Conservation (phyloP, 768 basidiomycete genomes). For the Russula brevipes region DNA sequence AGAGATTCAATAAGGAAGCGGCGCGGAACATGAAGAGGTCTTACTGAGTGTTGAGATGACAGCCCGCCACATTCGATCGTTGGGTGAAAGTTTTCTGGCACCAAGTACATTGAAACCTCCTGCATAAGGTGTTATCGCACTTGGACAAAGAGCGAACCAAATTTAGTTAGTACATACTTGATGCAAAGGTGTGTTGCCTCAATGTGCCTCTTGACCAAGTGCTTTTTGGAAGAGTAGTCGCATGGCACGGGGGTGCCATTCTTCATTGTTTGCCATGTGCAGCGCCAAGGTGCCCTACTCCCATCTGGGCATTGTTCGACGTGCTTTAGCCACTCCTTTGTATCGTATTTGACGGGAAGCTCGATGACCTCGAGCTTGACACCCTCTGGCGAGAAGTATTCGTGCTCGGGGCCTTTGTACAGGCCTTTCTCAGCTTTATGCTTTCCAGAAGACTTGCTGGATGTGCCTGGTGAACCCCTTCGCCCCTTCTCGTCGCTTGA, state of each 20-base stretch:
- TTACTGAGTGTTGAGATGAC: constrained; percentile 52
- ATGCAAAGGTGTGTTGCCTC: constrained; percentile 56
- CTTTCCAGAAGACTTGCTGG: constrained; percentile 8
- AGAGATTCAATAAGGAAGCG: constrained; percentile 8
- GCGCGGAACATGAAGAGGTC: constrained; percentile 27
- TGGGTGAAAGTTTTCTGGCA: constrained; percentile 53
- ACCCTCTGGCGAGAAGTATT: constrained; percentile 22
- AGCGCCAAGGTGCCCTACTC: constrained; percentile 32
- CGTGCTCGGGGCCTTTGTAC: constrained; percentile 11
- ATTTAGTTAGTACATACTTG: constrained; percentile 41
- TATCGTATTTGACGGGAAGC: constrained; percentile 25
- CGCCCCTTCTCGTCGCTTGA: neutral
- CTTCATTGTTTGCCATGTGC: constrained; percentile 38
- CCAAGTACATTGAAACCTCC: constrained; percentile 47
- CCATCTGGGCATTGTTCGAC: constrained; percentile 22
- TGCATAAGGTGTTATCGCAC: constrained; percentile 27
- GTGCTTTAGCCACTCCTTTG: constrained; percentile 21
- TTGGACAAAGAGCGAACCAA: constrained; percentile 23
- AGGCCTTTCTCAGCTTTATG: neutral
- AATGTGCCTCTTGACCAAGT: constrained; percentile 64
- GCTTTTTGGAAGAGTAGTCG: constrained; percentile 49
- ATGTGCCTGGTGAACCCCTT: neutral
- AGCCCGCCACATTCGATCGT: constrained; percentile 52
- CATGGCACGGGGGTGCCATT: constrained; percentile 35
- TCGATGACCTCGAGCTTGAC: constrained; percentile 26